Evolutionary conservation across 1,284 basidiomycete species (phyloP), one percentile per base, ranked within the genome.

Genomic region (Anthracocystis panici-leucophaei): DNA sequence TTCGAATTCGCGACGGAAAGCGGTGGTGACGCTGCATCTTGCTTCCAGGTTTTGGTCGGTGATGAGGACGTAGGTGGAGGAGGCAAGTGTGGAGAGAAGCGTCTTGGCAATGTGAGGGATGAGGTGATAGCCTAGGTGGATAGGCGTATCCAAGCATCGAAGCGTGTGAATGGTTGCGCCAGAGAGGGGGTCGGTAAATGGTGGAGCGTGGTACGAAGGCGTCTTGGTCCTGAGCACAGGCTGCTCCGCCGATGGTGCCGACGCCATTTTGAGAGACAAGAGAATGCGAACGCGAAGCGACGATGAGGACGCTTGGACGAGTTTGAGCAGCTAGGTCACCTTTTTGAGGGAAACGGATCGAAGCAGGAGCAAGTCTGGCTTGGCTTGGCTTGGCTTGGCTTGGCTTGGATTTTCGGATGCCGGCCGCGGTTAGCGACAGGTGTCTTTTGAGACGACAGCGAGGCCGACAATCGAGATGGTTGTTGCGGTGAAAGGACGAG

Each of bases 21-120:
- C 72, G 57, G 89, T 83, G 58, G 87, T 88, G 2, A 83, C 75
- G 65, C 65, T 72, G 69, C 74, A 76, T 71, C 69, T 76, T 51
- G 69, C 54, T n/a, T 88, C 84, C 81, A 99, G 90, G 86, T 95
- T 91, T 40, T 92, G 91, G 87, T 99, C 96, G 45, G 95, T 97
- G 86, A 99, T 87, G 77, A 99, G 89, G 81, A 95, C 92, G 87
- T 98, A 99, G 62, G 93, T 91, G 10, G 94, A 93, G 0, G 95
- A 92, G 0, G 91, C 89, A 35, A 97, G 89, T 5, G 89, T 90
- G 0, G 88, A 85, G 31, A 82, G 60, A 75, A 97, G 90, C 16
- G 93, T 97, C 54, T 88, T 82, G 75, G 91, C 92, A 56, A 84
- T 82, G 72, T 85, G 83, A 52, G 80, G 79, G 62, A 80, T 69